Conservation (phyloP, 306 rosid species). For the Cucurbita ficifolia region DNA sequence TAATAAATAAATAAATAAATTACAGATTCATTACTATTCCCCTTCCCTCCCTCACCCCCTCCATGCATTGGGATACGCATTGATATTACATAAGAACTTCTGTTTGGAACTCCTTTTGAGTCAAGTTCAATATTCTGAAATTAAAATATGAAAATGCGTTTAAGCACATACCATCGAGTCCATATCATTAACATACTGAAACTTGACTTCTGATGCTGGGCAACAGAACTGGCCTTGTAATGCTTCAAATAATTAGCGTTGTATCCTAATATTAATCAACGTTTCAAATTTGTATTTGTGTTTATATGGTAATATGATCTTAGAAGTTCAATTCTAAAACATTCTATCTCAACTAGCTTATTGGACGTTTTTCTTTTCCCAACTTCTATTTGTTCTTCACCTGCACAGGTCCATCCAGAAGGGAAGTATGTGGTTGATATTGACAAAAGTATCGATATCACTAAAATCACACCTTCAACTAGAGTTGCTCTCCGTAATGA, state of each 20-base stretch:
- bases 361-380: not conserved
- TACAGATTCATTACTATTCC: not conserved
- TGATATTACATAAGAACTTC: not conserved
- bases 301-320: not conserved
- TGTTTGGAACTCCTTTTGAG: not conserved
- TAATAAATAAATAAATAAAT: not conserved
- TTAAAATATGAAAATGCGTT: not conserved
- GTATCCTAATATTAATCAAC: not conserved
- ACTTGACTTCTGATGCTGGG: not conserved
- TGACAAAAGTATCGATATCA: constrained; percentile 83
- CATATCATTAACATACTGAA: not conserved
- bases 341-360: not conserved
- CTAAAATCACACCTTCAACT: constrained; percentile 93
- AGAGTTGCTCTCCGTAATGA: constrained; percentile 98
- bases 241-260: not conserved
- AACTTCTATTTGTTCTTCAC: not conserved
- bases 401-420: constrained; percentile 81
- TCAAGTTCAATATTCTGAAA: not conserved
- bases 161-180: not conserved
- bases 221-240: not conserved
- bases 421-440: constrained; percentile 97
- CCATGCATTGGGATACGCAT: not conserved
- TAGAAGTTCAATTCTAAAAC: not conserved
- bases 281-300: not conserved
- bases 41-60: not conserved